Evolutionary conservation across 805 yeast species (phyloP), one percentile per base, ranked within the genome.

Genomic region (Yueomyces sp.): DNA sequence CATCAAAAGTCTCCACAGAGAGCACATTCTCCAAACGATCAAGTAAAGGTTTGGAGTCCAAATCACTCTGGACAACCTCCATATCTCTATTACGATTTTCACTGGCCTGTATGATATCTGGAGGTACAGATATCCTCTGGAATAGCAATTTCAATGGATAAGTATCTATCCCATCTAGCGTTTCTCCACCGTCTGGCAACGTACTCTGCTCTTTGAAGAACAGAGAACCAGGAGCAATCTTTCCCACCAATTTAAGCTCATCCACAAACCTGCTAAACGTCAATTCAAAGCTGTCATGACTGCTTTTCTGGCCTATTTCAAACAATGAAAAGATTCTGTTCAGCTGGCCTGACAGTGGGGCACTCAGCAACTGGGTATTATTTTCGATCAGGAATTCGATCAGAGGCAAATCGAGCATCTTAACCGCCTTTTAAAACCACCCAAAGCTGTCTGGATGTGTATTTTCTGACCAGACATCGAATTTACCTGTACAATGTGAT

Each of bases 51-150:
- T 32, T 32, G 12, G 36, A 9, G 12, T 12, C 12, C 11, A 32
- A 8, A 32, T 12, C 36, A 8, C 11, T 12, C 36, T 9, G 12
- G 12, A 32, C 36, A 8, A 9, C 12, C 2, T 12, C 36, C 12
- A 9, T 32, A 8, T 32, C 12, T 9, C 11, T 9, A 9, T 32
- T 32, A 8, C 36, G 36, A 32, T 9, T 12, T 32, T 32, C 36
- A 32, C 36, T 32, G 12, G 36, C 36, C 36, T 8, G 8, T 32
- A 9, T 32, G 12, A 32, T 12, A 32, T 8, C 19, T 19, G 19
- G 19, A 2, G 19, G 19, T 19, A 19, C 19, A 19, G n/a, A 6
- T 4, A 45, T 45, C 47, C 48, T 74, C 76, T 38, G 55, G 53
- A 9, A 45, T 37, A 60, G 46, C 7, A 53, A 36, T 27, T 47